Base-by-base conservation (phyloP, 768 basidiomycete genomes). In the Lentinula aciculospora region DNA sequence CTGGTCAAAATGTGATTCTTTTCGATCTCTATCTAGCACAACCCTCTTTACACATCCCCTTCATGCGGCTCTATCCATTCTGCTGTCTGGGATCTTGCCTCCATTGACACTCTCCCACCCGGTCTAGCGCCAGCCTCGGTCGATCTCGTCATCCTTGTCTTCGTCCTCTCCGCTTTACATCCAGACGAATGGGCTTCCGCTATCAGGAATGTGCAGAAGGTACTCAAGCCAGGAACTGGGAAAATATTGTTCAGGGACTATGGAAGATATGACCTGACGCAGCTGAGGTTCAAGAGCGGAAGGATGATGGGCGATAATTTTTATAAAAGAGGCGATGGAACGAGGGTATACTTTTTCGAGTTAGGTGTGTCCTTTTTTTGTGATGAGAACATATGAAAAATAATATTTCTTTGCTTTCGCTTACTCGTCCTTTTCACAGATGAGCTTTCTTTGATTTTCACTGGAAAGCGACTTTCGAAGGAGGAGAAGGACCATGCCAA, bases 341-440 rank as follows among this genome's bases (percentile, higher is more conserved):
- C 97, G 0, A 79, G 97, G 37, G 97, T 99, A 0, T 98, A 98
- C 71, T 99, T 98, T 70, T 99, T 99, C 63, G 89, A 92, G 60
- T 69, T 91, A 10, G 91, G 94, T 92, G 63, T 29, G 74, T 62
- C 1, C 39, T 50, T 39, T 56, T 47, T 56, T 12, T 10, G 17
- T 44, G 21, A 9, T 1, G 3, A 3, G 37, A 6, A 34, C 13
- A 13, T 39, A n/a, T n/a, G n/a, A 39, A 12, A 39, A 12, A 4
- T 29, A 37, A 53, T 32, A 44, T 42, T 45, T n/a, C 13, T 49
- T 46, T 61, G 21, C n/a, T 49, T 23, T 31, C 61, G 19, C 51
- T 39, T 48, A 58, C 58, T 27, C 55, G 21, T 29, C 36, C 31
- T n/a, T 37, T 39, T 25, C 36, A 21, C 66, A 90, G 92, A 92